Percentiles rank a stretch among this genome's conserved stretches.
These are phyloP conservation scores for Chaetomidium leptoderma DNA, from an alignment of 495 filamentous ascomycete genomes.

Conservation along the genomic window DNA sequence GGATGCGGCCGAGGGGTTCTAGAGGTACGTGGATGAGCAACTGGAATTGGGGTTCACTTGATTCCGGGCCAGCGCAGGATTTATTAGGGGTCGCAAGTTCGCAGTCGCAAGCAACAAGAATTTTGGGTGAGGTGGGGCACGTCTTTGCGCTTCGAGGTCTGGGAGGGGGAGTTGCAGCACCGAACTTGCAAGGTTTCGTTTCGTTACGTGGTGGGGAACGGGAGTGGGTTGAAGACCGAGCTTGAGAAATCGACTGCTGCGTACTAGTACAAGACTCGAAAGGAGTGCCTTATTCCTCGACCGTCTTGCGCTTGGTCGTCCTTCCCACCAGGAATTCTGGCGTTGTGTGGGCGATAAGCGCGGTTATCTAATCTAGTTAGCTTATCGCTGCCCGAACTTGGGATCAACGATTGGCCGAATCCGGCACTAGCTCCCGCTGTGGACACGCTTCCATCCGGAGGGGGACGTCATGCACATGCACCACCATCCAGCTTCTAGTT, in stretches of 20 bases:
- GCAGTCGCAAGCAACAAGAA: neutral
- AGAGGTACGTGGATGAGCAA: neutral
- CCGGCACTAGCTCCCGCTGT: neutral
- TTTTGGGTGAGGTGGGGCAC: conserved; percentile 9
- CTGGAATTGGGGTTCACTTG: neutral
- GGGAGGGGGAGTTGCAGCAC: no score
- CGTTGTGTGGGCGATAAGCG: conserved; percentile 8
- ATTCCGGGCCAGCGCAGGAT: no score
- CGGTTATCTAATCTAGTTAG: conserved; percentile 3
- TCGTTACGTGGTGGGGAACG: no score
- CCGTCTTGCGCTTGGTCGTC: neutral
- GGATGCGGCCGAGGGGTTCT: neutral
- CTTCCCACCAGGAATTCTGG: conserved; percentile 7
- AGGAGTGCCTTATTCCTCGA: neutral
- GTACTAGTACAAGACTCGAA: neutral
- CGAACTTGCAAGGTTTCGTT: no score
- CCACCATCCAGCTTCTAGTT: neutral
- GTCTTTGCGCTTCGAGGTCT: neutral
- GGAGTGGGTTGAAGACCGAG: no score
- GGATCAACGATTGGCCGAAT: conserved; percentile 16
- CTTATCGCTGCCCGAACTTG: conserved; percentile 3
- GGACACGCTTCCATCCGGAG: conserved; percentile 9
- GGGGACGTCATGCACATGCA: conserved; percentile 5
- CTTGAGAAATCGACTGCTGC: neutral
- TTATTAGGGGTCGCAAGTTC: neutral